Evolutionary conservation across 1,284 basidiomycete species (phyloP).

Genomic region (Pterula multifida): DNA sequence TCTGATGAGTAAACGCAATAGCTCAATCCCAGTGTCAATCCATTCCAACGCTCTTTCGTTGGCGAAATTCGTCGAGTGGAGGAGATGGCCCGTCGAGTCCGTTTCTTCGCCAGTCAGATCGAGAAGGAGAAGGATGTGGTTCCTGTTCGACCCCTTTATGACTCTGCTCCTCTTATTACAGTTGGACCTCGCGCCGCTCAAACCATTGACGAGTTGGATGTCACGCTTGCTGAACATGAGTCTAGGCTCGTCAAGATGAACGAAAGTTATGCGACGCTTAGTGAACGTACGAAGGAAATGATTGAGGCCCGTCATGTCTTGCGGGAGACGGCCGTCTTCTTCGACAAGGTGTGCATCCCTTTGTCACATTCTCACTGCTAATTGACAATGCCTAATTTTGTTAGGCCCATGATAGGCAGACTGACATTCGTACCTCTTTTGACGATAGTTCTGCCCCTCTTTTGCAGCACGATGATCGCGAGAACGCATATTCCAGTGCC

Average conservation of each 20-base stretch:
- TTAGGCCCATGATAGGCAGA: slow-evolving; percentile 72
- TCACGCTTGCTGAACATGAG: slow-evolving; percentile 84
- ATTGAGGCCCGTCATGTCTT: slow-evolving; percentile 91
- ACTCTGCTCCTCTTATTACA: slow-evolving; percentile 73
- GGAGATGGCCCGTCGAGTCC: slow-evolving; percentile 90
- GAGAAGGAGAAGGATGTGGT: slow-evolving; percentile 75
- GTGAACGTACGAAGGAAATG: slow-evolving; percentile 79
- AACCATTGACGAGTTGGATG: slow-evolving; percentile 88
- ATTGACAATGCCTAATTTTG: slow-evolving; percentile 9
- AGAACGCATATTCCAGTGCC: slow-evolving; percentile 47
- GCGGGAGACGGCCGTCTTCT: slow-evolving; percentile 93
- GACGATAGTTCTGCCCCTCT: slow-evolving; percentile 90
- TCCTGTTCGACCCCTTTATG: slow-evolving; percentile 71
- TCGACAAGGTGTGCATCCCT: slow-evolving; percentile 57
- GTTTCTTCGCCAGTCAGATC: slow-evolving; percentile 85
- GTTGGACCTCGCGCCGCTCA: slow-evolving; percentile 87
- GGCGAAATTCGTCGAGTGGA: slow-evolving; percentile 91
- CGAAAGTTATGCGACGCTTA: slow-evolving; percentile 82
- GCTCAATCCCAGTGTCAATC: slow-evolving; percentile 91
- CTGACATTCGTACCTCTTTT: slow-evolving; percentile 78
- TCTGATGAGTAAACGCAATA: slow-evolving; percentile 19
- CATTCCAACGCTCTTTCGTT: slow-evolving; percentile 98
- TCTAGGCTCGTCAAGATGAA: slow-evolving; percentile 86
- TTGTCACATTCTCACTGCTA: slow-evolving; percentile 1
- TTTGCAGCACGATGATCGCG: slow-evolving; percentile 82